Base-by-base conservation (phyloP, 2,329 filamentous ascomycete species). In the Macroventuria anomochaeta region DNA sequence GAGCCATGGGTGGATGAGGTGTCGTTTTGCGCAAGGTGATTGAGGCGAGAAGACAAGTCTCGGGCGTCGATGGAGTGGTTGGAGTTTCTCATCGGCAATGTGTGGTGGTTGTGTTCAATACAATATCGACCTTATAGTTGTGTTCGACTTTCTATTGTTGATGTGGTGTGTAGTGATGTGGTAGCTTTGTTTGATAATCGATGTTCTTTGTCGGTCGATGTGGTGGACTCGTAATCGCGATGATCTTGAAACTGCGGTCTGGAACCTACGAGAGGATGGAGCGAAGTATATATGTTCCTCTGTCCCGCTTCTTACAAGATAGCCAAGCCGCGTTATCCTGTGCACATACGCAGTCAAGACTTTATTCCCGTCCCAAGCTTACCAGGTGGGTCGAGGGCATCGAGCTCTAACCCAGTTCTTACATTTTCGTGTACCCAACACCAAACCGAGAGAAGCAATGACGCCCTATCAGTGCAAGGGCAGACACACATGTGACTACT, bases 21-120 rank as follows among this genome's bases (percentile, higher is more conserved):
- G 25, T 46, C 38, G 34, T 58, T 43, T 56, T 55, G 48, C 37
- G 57, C 42, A 43, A 65, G 55, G 21, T 44, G 47, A 20, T 38
- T 56, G 47, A 70, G 63, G 50, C 60, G 61, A 59, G 59, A 55
- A 41, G 58, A 53, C 53, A 68, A 62, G 60, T 65, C 65, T 59
- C 58, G 66, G 41, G 63, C 56, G 62, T 68, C 57, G 56, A 70
- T 60, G 38, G 55, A 42, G 55, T 62, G 52, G 50, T 57, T 60
- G 53, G 59, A 57, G 62, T 67, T 58, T 60, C 67, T 70, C 71
- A 72, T 72, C 67, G 64, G 56, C 63, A 54, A 64, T 51, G 44
- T 25, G 49, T 43, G 20, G 41, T 41, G 15, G 15, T 25, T 42
- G 15, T 33, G n/a, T 55, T 33, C 13, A 17, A 18, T 17, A 26